Base-by-base conservation (phyloP, 306 rosid genomes). In the Dalbergia oliveri region DNA sequence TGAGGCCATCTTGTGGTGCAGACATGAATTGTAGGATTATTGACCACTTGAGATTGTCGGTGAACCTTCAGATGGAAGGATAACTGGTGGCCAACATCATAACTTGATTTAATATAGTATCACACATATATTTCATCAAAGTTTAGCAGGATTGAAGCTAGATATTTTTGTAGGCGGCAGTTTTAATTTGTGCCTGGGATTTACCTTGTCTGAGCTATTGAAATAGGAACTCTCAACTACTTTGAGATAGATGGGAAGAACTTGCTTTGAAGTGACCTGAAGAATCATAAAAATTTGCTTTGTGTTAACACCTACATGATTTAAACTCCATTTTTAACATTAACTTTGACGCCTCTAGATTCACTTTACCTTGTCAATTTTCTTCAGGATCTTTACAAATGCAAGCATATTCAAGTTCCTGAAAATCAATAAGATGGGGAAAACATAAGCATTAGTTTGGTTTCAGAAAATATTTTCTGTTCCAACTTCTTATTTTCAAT, bases 351-450 rank as follows among this genome's bases (percentile, higher is more conserved):
- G 78, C 5, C 74, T 80, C 59, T n/a, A 50, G 67, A 77, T 26
- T 35, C 74, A 74, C 88, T 89, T 54, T 84, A 90, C 99, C 90
- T 96, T 96, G 89, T 91, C 99, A 78, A 93, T 91, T 87, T 96
- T 96, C 93, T 96, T 96, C 82, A 96, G 80, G 59, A 96, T 96
- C 92, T 96, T 96, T 41, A 89, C 77, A 75, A 96, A 93, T 70
- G 98, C 99, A 79, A 91, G 98, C 89, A 93, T 76, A 85, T 96
- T 96, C 88, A 96, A 87, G 90, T 87, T 90, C 98, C 99, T 95
- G 89, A 69, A 88, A 79, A 54, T 57, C 71, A 76, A 60, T 54
- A 72, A 45, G 34, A 47, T 65, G 70, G 18, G 31, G 5, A 83
- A 71, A 78, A 66, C 69, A 69, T 86, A 35, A 86, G 21, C 14